Evolutionary conservation across 2,329 filamentous ascomycete genomes (phyloP), one percentile per base, ranked within the genome.

Genomic region (Ceratocystis ficicola): DNA sequence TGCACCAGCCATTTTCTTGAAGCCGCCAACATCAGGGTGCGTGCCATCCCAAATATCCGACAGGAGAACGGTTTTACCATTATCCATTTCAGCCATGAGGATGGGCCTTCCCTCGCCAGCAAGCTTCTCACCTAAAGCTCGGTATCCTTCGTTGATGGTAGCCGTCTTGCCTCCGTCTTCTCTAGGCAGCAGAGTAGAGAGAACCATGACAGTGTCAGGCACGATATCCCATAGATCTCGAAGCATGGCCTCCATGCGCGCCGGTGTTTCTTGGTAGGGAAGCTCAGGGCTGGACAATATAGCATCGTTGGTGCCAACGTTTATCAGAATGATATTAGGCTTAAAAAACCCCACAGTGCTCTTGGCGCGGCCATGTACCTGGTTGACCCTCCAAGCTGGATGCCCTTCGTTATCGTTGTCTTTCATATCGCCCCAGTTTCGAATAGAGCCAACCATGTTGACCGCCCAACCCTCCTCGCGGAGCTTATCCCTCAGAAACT

Each of bases 361-460:
- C 57, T 64, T 59, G 15, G 62, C 65, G 7, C 61, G 25, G 12
- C 44, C 28, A 8, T 63, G 44, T 12, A 69, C 52, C 25, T 67
- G 41, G 10, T 59, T 50, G 44, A 70, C 61, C 6, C 46, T 59
- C 61, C 65, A 62, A 10, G 68, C 70, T 8, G 68, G 65, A 12
- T 69, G 66, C 1, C 70, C 69, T 59, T 71, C 69, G 52, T 71
- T 70, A 28, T 71, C 69, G 67, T 69, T 55, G 20, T 69, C 68
- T 7, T 22, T 44, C 77, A 79, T 79, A 66, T 68, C 71, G 48
- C 77, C 77, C 59, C 71, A 69, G 20, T 73, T 68, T 36, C 71
- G 72, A n/a, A 72, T 75, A 25, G 62, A 62, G 44, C 78, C 77
- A 17, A 79, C 76, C 73, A 77, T 77, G 72, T 75, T 73, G 66